A percentile compares a stretch with the other conserved stretches of the same genome.
Evolutionary conservation across 2,329 filamentous ascomycete genomes (phyloP).

Genomic region (Penicillium sp.): DNA sequence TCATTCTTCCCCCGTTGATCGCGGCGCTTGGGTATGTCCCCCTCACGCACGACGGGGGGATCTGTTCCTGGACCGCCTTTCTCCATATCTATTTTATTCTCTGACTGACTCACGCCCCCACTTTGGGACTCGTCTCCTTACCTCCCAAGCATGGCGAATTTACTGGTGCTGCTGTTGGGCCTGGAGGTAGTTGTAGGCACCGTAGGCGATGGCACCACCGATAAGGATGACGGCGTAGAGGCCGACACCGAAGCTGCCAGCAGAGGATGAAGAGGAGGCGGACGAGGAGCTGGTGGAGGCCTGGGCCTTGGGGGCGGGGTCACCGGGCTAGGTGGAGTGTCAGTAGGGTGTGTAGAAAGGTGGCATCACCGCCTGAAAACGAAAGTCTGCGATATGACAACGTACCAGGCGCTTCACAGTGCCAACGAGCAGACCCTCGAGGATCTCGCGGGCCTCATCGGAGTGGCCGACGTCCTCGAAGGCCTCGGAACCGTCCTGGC

Average conservation of each 20-base stretch:
- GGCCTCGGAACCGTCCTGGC: constrained; percentile 94
- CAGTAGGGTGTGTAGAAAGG: not conserved
- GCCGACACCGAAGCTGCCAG: constrained; percentile 66
- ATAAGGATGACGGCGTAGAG: constrained; percentile 80
- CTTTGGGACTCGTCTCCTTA: not conserved
- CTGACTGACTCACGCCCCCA: not conserved
- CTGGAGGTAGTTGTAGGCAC: constrained; percentile 83
- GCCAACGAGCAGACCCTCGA: constrained; percentile 74
- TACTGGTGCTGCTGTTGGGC: constrained; percentile 31
- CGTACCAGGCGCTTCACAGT: constrained; percentile 76
- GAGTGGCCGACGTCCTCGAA: constrained; percentile 99
- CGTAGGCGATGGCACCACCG: constrained; percentile 75
- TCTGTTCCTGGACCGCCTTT: not conserved
- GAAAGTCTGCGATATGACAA: not conserved
- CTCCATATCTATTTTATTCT: not conserved
- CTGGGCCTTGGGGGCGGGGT: constrained; percentile 70
- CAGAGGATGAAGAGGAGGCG: constrained; percentile 29
- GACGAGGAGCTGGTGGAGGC: constrained; percentile 52
- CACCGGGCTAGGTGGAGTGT: constrained; percentile 59
- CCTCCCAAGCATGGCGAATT: not conserved
- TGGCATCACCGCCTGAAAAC: not conserved
- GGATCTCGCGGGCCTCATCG: constrained; percentile 94
- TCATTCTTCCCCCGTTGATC: not conserved
- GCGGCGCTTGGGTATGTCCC: not conserved
- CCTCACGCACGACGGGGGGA: not conserved